Conservation (phyloP, 2,329 filamentous ascomycete genomes). For the Aschersonia sp. region DNA sequence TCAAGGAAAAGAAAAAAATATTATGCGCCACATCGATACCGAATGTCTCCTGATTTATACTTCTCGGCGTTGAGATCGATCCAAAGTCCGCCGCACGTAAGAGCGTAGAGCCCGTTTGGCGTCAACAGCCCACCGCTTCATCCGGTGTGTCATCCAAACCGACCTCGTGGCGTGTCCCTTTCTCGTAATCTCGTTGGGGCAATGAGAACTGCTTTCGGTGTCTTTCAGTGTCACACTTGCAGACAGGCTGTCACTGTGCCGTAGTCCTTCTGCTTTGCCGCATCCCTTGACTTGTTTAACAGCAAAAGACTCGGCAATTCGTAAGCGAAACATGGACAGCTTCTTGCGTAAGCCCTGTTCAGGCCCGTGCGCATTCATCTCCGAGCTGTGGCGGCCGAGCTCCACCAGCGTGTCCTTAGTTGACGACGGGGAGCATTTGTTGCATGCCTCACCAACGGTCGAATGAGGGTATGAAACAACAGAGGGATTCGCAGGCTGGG, state of each 20-base stretch:
- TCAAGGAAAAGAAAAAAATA: no score
- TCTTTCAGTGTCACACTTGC: conserved; percentile 1
- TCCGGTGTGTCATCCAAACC: conserved; percentile 11
- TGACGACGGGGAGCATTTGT: conserved; percentile 3
- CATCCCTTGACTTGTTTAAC: conserved; percentile 5
- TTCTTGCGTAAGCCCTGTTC: conserved; percentile 12
- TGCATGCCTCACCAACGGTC: conserved; percentile 5
- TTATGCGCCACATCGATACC: neutral
- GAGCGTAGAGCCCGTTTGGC: conserved; percentile 17
- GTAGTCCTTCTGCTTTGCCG: conserved; percentile 3
- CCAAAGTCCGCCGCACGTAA: conserved; percentile 17
- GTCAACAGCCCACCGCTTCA: conserved; percentile 19
- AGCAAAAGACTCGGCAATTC: conserved; percentile 7
- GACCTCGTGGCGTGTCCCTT: conserved; percentile 3
- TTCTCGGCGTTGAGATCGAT: conserved; percentile 12
- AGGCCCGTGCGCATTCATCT: neutral
- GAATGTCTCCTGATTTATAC: conserved; percentile 2
- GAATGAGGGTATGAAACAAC: conserved; percentile 18
- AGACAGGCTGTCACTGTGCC: conserved; percentile 1
- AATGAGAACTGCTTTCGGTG: conserved; percentile 1
- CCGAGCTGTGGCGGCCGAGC: conserved; percentile 5
- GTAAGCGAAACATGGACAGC: conserved; percentile 15
- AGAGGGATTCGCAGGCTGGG: conserved; percentile 17
- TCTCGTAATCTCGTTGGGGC: conserved; percentile 1
- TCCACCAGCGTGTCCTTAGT: conserved; percentile 5